Evolutionary conservation across 2,329 filamentous ascomycete genomes (phyloP).

Genomic region (Metarhizium humberi): DNA sequence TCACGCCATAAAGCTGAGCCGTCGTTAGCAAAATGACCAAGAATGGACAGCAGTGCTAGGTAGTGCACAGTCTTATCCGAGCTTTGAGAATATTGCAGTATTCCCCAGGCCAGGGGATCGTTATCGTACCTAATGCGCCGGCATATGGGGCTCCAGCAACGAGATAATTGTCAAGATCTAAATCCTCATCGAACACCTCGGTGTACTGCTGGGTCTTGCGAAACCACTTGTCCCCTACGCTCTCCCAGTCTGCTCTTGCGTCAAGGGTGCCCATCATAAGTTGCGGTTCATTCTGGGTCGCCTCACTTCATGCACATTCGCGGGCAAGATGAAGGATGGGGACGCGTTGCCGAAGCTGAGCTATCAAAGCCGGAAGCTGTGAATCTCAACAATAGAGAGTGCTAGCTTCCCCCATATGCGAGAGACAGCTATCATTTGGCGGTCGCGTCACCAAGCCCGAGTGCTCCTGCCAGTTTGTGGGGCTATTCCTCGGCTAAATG

Average conservation of each 20-base stretch:
- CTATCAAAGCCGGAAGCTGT: not conserved
- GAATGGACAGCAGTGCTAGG: not conserved
- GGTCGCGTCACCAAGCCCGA: slow-evolving; percentile 1
- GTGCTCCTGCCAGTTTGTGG: slow-evolving; percentile 3
- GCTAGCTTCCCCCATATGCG: not conserved
- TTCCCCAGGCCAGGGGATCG: not conserved
- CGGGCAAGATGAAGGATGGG: not conserved
- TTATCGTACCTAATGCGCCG: slow-evolving; percentile 72
- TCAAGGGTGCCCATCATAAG: slow-evolving; percentile 45
- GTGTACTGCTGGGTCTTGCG: slow-evolving; percentile 92
- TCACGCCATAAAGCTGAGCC: slow-evolving; percentile 74
- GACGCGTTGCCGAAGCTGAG: not conserved
- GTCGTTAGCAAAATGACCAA: not conserved
- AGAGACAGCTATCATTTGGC: not conserved
- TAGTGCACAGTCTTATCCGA: not conserved
- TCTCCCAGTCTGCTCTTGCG: slow-evolving; percentile 87
- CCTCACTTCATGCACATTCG: not conserved
- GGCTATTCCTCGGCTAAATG: slow-evolving; percentile 25
- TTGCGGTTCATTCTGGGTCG: slow-evolving; percentile 9
- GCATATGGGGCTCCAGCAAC: slow-evolving; percentile 87
- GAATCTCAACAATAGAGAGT: not conserved
- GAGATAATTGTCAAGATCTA: slow-evolving; percentile 91
- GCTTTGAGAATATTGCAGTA: not conserved
- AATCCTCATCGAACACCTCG: slow-evolving; percentile 81
- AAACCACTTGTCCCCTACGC: slow-evolving; percentile 87